Conservation (phyloP, 352 stramenopile species). For the Phytopythium litorale region DNA sequence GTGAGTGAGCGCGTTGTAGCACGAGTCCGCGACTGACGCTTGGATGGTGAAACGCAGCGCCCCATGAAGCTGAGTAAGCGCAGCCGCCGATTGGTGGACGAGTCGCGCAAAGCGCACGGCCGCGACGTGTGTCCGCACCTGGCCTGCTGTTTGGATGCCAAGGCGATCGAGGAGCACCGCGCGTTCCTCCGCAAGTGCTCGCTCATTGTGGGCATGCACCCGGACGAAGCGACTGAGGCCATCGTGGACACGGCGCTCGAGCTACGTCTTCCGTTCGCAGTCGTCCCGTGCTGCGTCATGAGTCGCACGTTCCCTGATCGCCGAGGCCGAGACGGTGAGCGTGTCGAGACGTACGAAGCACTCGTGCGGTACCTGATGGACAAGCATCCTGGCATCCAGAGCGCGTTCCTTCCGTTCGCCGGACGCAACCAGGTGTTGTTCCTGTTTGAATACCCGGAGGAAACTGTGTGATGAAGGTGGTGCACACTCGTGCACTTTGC, state of each 20-base stretch:
- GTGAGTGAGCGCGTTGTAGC: no score
- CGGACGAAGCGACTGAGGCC: slow-evolving; percentile 94
- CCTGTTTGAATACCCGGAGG: slow-evolving; percentile 44
- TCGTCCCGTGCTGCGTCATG: slow-evolving; percentile 97
- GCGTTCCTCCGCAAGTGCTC: slow-evolving; percentile 78
- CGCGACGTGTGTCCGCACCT: slow-evolving; percentile 53
- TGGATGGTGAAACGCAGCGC: slow-evolving; percentile 22
- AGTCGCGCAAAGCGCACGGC: slow-evolving; percentile 20
- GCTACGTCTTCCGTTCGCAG: slow-evolving; percentile 90
- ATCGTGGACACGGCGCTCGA: slow-evolving; percentile 92
- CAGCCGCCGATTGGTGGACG: slow-evolving; percentile 61
- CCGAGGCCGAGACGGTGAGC: slow-evolving; percentile 43
- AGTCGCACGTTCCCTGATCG: slow-evolving; percentile 88
- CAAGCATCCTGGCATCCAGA: slow-evolving; percentile 68
- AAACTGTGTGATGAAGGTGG: background rate
- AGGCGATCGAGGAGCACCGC: slow-evolving; percentile 38
- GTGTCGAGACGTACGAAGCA: slow-evolving; percentile 76
- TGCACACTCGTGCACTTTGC: no score
- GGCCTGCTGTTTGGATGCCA: slow-evolving; percentile 50
- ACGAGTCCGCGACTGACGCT: background rate
- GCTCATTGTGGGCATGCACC: slow-evolving; percentile 92
- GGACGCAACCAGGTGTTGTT: slow-evolving; percentile 86
- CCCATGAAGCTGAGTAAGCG: slow-evolving; percentile 76
- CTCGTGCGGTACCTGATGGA: slow-evolving; percentile 80
- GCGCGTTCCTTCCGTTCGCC: slow-evolving; percentile 68